phyloP scores from a whole-genome alignment of 2,329 filamentous ascomycete genomes.

The Aschersonia sp. region DNA sequence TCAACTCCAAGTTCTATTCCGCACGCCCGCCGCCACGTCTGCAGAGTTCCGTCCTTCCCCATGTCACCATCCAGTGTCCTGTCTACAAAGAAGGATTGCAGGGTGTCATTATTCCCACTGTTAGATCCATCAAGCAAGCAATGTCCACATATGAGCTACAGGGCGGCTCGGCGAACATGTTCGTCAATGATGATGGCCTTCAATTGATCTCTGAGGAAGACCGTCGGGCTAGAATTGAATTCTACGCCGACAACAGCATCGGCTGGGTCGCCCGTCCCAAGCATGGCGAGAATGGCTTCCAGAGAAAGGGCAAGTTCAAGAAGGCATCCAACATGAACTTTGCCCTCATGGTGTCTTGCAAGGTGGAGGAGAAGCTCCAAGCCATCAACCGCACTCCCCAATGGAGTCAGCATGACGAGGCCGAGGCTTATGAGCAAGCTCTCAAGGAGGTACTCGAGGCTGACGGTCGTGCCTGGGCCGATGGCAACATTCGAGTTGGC shows the following conservation, averaged over 20 bases:
- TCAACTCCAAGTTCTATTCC: slow-evolving; percentile 74
- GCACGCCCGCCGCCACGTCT: slow-evolving; percentile 53
- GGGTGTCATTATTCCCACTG: slow-evolving; percentile 62
- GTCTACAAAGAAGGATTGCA: slow-evolving; percentile 76
- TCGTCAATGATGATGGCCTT: slow-evolving; percentile 63
- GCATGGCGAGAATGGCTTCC: slow-evolving; percentile 48
- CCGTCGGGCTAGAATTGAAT: slow-evolving; percentile 48
- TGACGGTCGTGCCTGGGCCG: slow-evolving; percentile 61
- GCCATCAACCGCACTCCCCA: slow-evolving; percentile 38
- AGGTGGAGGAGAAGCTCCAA: slow-evolving; percentile 55
- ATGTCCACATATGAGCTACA: slow-evolving; percentile 67
- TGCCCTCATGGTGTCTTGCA: slow-evolving; percentile 51
- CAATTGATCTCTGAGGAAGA: slow-evolving; percentile 52
- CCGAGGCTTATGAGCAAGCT: slow-evolving; percentile 47
- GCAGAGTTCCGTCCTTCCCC: slow-evolving; percentile 42
- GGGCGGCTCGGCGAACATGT: slow-evolving; percentile 65
- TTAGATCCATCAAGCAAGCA: slow-evolving; percentile 63
- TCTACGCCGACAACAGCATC: slow-evolving; percentile 55
- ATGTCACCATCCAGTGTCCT: slow-evolving; percentile 73
- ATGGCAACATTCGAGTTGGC: slow-evolving; percentile 73
- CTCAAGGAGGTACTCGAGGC: slow-evolving; percentile 53
- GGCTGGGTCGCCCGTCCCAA: slow-evolving; percentile 54
- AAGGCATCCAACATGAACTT: slow-evolving; percentile 66
- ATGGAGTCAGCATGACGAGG: slow-evolving; percentile 59
- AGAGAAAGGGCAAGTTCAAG: slow-evolving; percentile 51